Conservation (phyloP, 257 asterid genomes). For the Echium plantagineum region DNA sequence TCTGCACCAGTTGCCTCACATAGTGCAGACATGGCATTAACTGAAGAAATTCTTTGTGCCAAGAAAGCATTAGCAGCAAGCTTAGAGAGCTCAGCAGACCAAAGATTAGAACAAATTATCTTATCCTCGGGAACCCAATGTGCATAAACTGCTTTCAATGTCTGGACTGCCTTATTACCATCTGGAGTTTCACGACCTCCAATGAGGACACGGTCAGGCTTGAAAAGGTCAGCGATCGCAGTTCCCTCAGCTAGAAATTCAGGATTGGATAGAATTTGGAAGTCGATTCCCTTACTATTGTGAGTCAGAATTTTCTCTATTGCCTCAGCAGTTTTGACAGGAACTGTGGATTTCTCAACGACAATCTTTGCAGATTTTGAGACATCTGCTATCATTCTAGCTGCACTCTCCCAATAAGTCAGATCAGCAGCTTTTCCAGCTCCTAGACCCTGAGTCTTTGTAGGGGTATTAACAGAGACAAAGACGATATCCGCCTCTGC, state of each 20-base stretch:
- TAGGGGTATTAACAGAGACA: conserved; percentile 54
- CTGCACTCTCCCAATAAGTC: conserved; percentile 61
- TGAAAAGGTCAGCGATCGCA: conserved; percentile 40
- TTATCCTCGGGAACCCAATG: conserved; percentile 53
- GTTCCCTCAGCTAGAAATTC: conserved; percentile 63
- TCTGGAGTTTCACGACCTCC: conserved; percentile 46
- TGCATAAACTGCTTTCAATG: conserved; percentile 38
- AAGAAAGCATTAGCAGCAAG: conserved; percentile 65
- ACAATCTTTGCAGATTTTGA: conserved; percentile 48
- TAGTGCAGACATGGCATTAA: conserved; percentile 34
- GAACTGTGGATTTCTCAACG: conserved; percentile 55
- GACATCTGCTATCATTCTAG: conserved; percentile 55
- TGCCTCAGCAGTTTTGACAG: conserved; percentile 62
- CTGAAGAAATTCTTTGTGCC: conserved; percentile 56
- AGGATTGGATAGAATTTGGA: conserved; percentile 47
- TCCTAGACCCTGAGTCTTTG: conserved; percentile 51
- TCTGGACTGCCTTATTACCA: conserved; percentile 39
- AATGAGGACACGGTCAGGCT: conserved; percentile 48
- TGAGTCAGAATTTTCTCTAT: conserved; percentile 48
- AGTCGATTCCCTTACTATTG: conserved; percentile 43
- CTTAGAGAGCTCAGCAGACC: conserved; percentile 64
- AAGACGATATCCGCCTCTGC: conserved; percentile 46
- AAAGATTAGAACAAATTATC: conserved; percentile 42
- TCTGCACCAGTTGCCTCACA: conserved; percentile 44
- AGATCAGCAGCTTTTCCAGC: conserved; percentile 60